Evolutionary conservation across 768 basidiomycete genomes (phyloP).

Genomic region (Cyathus striatus): DNA sequence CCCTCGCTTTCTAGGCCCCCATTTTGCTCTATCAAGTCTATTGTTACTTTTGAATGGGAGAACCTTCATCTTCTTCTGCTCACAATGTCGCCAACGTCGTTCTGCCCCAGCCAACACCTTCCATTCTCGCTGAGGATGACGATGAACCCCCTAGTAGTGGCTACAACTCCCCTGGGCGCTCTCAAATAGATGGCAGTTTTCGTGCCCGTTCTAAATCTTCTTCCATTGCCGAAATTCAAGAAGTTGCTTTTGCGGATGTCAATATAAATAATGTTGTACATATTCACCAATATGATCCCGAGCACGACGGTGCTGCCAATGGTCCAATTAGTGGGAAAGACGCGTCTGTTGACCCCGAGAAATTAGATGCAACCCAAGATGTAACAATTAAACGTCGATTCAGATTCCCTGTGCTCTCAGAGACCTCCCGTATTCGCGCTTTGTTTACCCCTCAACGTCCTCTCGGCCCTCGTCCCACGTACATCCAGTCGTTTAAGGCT

Average conservation of each 20-base stretch:
- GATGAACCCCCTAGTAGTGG: slow-evolving; percentile 41
- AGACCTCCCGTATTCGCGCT: slow-evolving; percentile 17
- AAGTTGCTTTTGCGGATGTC: not conserved
- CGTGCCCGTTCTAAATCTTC: not conserved
- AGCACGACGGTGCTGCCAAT: not conserved
- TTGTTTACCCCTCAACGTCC: slow-evolving; percentile 25
- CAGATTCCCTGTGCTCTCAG: slow-evolving; percentile 7
- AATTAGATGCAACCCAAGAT: not conserved
- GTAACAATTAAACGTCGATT: not conserved
- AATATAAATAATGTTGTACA: not conserved
- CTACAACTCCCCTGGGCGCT: slow-evolving; percentile 17
- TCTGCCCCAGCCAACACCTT: slow-evolving; percentile 25
- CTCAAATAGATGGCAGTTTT: slow-evolving; percentile 21
- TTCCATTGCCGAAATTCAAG: not conserved
- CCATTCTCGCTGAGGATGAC: slow-evolving; percentile 32
- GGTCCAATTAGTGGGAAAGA: not conserved
- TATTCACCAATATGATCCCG: not conserved
- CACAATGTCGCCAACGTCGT: slow-evolving; percentile 21
- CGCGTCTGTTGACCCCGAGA: not conserved
- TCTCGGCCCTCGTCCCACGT: slow-evolving; percentile 29
- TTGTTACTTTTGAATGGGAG: slow-evolving; percentile 28
- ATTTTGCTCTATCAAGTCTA: not conserved
- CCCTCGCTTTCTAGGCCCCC: slow-evolving; percentile 1
- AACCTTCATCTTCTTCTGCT: slow-evolving; percentile 21
- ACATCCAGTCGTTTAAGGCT: slow-evolving; percentile 23